A percentile compares a stretch with the other conserved stretches of the same genome.
Evolutionary conservation across 2,329 filamentous ascomycete genomes (phyloP).

Genomic region (Dichotomopilus funicola): DNA sequence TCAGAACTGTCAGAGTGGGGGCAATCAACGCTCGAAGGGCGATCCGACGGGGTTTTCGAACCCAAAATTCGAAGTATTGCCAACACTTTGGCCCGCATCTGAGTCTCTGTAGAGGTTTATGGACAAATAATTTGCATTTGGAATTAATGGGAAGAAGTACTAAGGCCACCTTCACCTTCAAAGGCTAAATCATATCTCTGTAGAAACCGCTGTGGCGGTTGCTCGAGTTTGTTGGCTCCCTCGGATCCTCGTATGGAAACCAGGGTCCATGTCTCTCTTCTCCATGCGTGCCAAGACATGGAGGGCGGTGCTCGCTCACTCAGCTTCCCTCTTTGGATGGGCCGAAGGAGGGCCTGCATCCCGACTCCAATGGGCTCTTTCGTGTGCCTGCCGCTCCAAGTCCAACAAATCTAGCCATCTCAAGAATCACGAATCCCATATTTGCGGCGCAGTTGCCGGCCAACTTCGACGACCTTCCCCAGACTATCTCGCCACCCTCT

Average conservation of each 20-base stretch:
- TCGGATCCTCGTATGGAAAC: background rate
- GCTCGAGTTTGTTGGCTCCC: constrained; percentile 1
- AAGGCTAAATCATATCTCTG: too few species aligned
- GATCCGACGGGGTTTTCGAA: too few species aligned
- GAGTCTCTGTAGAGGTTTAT: too few species aligned
- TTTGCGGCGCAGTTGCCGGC: constrained; percentile 11
- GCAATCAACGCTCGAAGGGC: background rate
- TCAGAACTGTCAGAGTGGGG: constrained; percentile 3
- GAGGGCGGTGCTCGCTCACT: constrained; percentile 1
- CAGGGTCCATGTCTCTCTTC: background rate
- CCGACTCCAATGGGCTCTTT: background rate
- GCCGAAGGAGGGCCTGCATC: constrained; percentile 8
- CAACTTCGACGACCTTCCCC: background rate
- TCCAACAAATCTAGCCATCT: background rate
- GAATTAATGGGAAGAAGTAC: too few species aligned
- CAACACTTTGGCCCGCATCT: too few species aligned
- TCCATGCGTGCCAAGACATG: constrained; percentile 4
- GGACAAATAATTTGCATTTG: too few species aligned
- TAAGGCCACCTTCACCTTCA: too few species aligned
- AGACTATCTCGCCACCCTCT: background rate
- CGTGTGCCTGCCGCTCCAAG: background rate
- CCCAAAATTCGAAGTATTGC: too few species aligned
- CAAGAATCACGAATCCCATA: background rate
- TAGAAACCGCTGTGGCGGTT: background rate
- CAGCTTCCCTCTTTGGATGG: constrained; percentile 14